phyloP scores from a whole-genome alignment of 257 asterid genomes.

The Penstemon newberryi region DNA sequence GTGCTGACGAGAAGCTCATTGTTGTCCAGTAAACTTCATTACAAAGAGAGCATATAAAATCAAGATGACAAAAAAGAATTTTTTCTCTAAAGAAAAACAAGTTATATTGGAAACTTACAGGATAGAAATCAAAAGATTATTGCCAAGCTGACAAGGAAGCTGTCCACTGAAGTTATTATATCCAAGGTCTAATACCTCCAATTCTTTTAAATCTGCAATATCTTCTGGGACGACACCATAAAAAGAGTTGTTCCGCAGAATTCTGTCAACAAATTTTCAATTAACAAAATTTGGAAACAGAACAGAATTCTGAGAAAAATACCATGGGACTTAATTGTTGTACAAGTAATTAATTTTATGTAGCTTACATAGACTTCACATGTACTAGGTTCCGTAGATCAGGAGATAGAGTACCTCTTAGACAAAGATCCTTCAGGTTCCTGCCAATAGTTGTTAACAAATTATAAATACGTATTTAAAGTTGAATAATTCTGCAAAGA shows the following conservation, averaged over 20 bases:
- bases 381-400: slow-evolving; percentile 60
- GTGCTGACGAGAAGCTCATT: slow-evolving; percentile 43
- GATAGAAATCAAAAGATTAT: slow-evolving; percentile 48
- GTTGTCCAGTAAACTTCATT: slow-evolving; percentile 73
- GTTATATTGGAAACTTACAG: slow-evolving; percentile 47
- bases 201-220: slow-evolving; percentile 50
- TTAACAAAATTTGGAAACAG: not conserved
- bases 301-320: not conserved
- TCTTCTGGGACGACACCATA: slow-evolving; percentile 70
- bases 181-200: slow-evolving; percentile 81
- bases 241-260: slow-evolving; percentile 79
- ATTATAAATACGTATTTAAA: not conserved
- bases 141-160: slow-evolving; percentile 56
- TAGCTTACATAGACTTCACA: slow-evolving; percentile 62
- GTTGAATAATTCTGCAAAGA: too few species aligned
- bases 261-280: slow-evolving; percentile 43
- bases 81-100: slow-evolving; percentile 5
- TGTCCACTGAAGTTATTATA: slow-evolving; percentile 77
- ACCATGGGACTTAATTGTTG: not conserved
- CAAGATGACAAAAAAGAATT: slow-evolving; percentile 10
- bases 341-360: slow-evolving; percentile 10
- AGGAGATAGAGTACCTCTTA: slow-evolving; percentile 69
- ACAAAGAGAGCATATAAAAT: not conserved
- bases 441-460: slow-evolving; percentile 40
- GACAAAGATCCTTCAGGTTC: slow-evolving; percentile 67